Evolutionary conservation across 1,139 yeast genomes (phyloP).

Genomic region (Suhomyces coccinellae): DNA sequence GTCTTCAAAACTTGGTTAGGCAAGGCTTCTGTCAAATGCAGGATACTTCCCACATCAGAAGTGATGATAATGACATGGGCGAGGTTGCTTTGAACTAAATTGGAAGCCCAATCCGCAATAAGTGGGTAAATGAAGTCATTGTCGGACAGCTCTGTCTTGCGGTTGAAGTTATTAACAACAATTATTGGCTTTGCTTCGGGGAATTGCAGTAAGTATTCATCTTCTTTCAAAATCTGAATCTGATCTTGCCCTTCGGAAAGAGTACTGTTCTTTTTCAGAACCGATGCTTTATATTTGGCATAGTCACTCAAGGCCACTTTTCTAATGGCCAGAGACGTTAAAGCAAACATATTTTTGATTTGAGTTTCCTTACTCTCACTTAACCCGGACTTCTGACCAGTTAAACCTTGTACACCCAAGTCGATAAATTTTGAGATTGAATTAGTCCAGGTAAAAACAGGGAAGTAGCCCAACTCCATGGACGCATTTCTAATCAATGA

Average conservation of each 20-base stretch:
- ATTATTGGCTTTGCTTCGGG: constrained; percentile 88
- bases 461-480: constrained; percentile 81
- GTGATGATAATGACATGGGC: constrained; percentile 91
- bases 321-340: constrained; percentile 72
- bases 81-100: constrained; percentile 68
- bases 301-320: constrained; percentile 58
- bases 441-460: constrained; percentile 91
- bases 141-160: constrained; percentile 49
- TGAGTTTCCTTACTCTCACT: constrained; percentile 85
- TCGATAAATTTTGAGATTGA: constrained; percentile 78
- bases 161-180: constrained; percentile 71
- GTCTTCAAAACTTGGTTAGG: constrained; percentile 88
- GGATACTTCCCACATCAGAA: constrained; percentile 78
- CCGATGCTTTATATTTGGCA: constrained; percentile 22
- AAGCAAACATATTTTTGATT: constrained; percentile 74
- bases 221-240: constrained; percentile 56
- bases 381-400: constrained; percentile 93
- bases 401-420: constrained; percentile 82
- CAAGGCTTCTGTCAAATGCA: constrained; percentile 63
- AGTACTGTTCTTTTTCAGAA: constrained; percentile 24
- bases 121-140: constrained; percentile 73
- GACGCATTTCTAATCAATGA: constrained; percentile 69
- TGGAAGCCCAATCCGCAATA: constrained; percentile 87
- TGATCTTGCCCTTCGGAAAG: constrained; percentile 15
- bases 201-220: constrained; percentile 78